Conservation (phyloP, 2,329 filamentous ascomycete genomes). For the Paraphoma sp. region DNA sequence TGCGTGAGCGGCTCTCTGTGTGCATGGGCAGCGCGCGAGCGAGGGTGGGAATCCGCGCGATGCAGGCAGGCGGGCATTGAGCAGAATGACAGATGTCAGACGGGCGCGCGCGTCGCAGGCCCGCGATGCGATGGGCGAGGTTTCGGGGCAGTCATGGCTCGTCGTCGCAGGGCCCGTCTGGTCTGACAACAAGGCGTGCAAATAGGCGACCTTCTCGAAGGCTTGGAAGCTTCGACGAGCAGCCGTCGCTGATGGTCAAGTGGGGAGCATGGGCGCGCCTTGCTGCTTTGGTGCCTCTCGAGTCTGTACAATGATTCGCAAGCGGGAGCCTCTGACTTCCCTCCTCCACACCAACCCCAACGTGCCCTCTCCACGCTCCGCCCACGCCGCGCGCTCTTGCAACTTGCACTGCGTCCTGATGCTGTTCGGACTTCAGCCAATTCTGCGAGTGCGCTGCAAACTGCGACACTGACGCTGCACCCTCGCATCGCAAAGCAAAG, state of each 20-base stretch:
- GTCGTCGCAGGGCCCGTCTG: constrained; percentile 1
- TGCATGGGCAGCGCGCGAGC: constrained; percentile 1
- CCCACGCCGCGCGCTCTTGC: neutral
- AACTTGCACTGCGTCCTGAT: constrained; percentile 26
- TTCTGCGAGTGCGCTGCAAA: constrained; percentile 38
- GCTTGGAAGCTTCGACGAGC: constrained; percentile 13
- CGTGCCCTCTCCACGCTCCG: constrained; percentile 2
- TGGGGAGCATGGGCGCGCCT: neutral
- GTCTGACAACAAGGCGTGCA: too few species aligned
- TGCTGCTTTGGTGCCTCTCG: neutral
- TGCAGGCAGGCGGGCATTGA: neutral
- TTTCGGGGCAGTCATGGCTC: neutral
- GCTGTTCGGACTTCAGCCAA: constrained; percentile 34
- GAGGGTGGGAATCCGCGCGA: neutral
- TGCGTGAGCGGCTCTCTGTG: constrained; percentile 17
- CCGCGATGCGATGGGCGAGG: neutral
- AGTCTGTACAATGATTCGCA: constrained; percentile 4
- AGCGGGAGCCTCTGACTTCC: constrained; percentile 1
- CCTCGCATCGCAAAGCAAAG: neutral
- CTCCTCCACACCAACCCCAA: constrained; percentile 6
- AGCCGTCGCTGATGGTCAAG: constrained; percentile 1
- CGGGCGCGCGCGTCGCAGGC: neutral
- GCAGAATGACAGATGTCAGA: constrained; percentile 3
- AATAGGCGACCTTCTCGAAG: constrained; percentile 21
- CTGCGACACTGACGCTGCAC: constrained; percentile 40